phyloP scores from a whole-genome alignment of 768 basidiomycete species.

The Pulveroboletus sp. region DNA sequence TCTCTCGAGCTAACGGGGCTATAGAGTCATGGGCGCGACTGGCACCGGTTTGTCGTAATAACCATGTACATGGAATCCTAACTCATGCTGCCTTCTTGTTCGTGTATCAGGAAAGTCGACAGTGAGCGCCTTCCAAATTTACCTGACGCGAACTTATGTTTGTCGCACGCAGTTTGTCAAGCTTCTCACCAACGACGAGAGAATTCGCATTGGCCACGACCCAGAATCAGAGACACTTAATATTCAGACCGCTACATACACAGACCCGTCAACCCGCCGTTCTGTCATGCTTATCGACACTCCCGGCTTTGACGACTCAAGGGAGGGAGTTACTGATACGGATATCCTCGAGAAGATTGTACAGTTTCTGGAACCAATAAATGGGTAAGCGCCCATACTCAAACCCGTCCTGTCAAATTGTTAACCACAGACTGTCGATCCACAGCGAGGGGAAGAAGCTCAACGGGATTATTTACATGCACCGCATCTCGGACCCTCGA shows the following conservation, averaged over 20 bases:
- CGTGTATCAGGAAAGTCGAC: conserved; percentile 5
- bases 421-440: background rate
- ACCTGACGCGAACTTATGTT: background rate
- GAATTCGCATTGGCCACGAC: conserved; percentile 4
- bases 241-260: background rate
- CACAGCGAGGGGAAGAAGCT: conserved; percentile 18
- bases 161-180: conserved; percentile 3
- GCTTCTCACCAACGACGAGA: conserved; percentile 2
- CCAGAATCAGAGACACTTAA: conserved; percentile 5
- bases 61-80: background rate
- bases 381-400: background rate
- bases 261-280: background rate
- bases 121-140: background rate
- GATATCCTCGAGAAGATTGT: conserved; percentile 21
- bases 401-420: background rate
- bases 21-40: conserved; percentile 3
- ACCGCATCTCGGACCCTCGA: conserved; percentile 41
- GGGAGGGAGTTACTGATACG: conserved; percentile 12
- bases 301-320: conserved; percentile 8
- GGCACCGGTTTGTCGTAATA: background rate
- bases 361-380: background rate
- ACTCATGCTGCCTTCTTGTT: background rate
- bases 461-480: conserved; percentile 45
- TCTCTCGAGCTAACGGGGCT: background rate
- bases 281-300: conserved; percentile 19